Evolutionary conservation across 2,329 filamentous ascomycete genomes (phyloP), one percentile per base, ranked within the genome.

Genomic region (Teratosphaeria nubilosa): DNA sequence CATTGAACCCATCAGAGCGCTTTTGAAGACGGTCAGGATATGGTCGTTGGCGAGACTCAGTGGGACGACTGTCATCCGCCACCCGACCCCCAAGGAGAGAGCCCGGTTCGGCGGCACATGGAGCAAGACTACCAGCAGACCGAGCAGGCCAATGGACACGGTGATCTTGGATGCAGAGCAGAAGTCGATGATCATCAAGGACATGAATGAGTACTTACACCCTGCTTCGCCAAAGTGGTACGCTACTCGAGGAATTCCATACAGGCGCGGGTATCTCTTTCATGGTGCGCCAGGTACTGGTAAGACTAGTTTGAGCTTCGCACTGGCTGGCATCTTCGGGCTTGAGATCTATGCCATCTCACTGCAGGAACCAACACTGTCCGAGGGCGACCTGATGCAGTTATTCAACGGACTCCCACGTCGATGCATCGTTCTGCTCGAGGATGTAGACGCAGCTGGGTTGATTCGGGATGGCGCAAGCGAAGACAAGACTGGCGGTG

Each of bases 201-300:
- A 94, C 65, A 86, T 92, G 66, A 88, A 88, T 63, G 87, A 91
- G 65, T 92, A 90, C 62, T 77, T 94, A 0, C 83, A 90, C 56
- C 87, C 88, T 0, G 75, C 78, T 0, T 88, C 84, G 0, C 82
- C 84, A 1, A 78, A 84, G n/a, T 95, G 90, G 89, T 95, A 96
- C 69, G 80, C 86, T 0, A 87, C 89, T 64, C 81, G 90, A 6
- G 90, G 90, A 0, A 92, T 95, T 31, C 90, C 91, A 0, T 95
- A 95, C 70, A 82, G 90, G 14, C 81, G 90, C 4, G 91, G 90
- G 0, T 95, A 94, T 67, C 80, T 95, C 0, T 83, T 95, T 16
- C 79, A 91, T 63, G 90, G 90, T 0, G 88, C 89, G 0, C 72
- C 72, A 1, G 72, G 72, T 0, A 73, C 71, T 0, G 72, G 72